Evolutionary conservation across 73 alveolate genomes (phyloP).

Genomic region (Paramecium tetraurelia): DNA sequence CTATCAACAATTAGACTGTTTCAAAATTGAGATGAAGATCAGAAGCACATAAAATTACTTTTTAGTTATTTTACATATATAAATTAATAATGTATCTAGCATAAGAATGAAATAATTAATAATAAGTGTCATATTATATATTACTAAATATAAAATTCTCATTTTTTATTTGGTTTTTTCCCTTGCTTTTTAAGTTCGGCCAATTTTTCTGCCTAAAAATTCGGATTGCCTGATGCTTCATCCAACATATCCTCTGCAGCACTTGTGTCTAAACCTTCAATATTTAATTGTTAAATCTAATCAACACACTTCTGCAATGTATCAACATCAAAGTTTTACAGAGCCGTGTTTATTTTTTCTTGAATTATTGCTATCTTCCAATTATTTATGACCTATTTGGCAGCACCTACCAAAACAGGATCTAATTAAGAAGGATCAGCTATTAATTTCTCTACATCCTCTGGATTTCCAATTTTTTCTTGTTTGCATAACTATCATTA

Average conservation of each 20-base stretch:
- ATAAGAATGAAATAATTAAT: background rate
- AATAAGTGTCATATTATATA: background rate
- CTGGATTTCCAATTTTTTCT: conserved; percentile 59
- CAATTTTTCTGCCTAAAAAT: conserved; percentile 33
- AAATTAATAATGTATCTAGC: too few species aligned
- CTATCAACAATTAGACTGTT: background rate
- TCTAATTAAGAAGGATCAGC: conserved; percentile 50
- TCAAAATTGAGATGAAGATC: background rate
- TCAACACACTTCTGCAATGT: conserved; percentile 46
- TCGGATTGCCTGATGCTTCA: conserved; percentile 57
- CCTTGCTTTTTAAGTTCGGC: conserved; percentile 60
- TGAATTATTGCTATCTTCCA: conserved; percentile 39
- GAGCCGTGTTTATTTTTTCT: conserved; percentile 42
- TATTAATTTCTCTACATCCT: conserved; percentile 51
- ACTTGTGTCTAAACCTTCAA: conserved; percentile 57
- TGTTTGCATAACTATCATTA: conserved; percentile 26
- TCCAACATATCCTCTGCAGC: conserved; percentile 63
- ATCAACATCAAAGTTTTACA: conserved; percentile 43
- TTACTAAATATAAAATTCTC: background rate
- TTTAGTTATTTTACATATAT: background rate
- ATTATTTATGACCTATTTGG: conserved; percentile 51
- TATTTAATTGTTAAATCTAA: conserved; percentile 30
- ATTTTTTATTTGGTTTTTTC: conserved; percentile 51
- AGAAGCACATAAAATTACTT: background rate
- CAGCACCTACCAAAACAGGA: conserved; percentile 32